Conservation (phyloP, 805 yeast species). For the Hanseniaspora osmophila region DNA sequence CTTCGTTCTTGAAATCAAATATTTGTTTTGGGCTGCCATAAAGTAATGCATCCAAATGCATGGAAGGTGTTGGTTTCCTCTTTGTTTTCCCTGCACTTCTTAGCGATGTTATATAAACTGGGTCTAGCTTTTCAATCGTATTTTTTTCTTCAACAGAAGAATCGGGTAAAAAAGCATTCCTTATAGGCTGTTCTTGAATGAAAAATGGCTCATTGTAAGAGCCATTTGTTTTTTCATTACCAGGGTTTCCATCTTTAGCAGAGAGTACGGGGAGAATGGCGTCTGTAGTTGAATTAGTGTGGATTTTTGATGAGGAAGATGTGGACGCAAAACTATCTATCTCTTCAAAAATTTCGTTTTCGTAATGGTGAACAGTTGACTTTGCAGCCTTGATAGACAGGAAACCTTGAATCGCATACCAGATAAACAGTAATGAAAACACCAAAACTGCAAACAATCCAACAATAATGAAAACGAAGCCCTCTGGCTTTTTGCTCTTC, state of each 20-base stretch:
- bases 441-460: constrained; percentile 56
- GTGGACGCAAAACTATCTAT: background rate
- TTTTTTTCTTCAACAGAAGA: too few species aligned
- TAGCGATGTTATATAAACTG: background rate
- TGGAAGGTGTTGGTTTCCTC: background rate
- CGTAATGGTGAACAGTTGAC: constrained; percentile 17
- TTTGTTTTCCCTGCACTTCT: background rate
- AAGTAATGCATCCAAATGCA: background rate
- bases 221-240: too few species aligned
- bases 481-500: constrained; percentile 40
- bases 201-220: too few species aligned
- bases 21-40: background rate
- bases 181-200: too few species aligned
- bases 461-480: constrained; percentile 73
- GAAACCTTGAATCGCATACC: constrained; percentile 36
- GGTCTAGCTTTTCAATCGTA: too few species aligned
- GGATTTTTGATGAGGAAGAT: too few species aligned
- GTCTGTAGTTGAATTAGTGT: background rate
- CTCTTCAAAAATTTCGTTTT: background rate
- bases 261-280: background rate
- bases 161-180: too few species aligned
- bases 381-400: constrained; percentile 40
- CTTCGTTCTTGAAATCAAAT: too few species aligned
- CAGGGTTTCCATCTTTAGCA: too few species aligned
- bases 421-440: constrained; percentile 34